A percentile compares a stretch with the other conserved stretches of the same genome.
These are phyloP conservation scores for Medicago truncatula DNA, from an alignment of 306 rosid species.

Conservation along the genomic window DNA sequence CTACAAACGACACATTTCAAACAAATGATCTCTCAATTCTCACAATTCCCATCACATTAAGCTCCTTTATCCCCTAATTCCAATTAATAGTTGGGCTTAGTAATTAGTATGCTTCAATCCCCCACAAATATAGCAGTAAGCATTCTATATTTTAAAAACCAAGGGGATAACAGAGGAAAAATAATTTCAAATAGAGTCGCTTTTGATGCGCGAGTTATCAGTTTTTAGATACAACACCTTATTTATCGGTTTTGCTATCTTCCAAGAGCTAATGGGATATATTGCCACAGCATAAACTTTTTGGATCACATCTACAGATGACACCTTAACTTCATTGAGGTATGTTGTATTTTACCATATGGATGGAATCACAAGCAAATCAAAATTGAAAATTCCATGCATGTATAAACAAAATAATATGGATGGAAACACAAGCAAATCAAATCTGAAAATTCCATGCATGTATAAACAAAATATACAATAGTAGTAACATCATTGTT, in stretches of 20 bases:
- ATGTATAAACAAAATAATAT: conserved; percentile 46
- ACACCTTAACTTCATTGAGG: neutral
- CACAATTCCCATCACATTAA: neutral
- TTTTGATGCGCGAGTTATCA: neutral
- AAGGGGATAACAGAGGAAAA: neutral
- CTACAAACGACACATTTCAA: neutral
- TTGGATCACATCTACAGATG: neutral
- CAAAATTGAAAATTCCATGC: conserved; percentile 29
- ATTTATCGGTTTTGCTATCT: neutral
- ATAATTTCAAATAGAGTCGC: neutral
- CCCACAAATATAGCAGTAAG: neutral
- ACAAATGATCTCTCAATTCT: conserved; percentile 10
- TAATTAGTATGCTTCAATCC: conserved; percentile 7
- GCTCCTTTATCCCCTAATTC: neutral
- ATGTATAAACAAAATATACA: conserved; percentile 52
- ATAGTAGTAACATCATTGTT: conserved; percentile 55
- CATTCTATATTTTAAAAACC: neutral
- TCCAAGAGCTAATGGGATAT: neutral
- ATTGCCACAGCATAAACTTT: neutral
- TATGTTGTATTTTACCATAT: conserved; percentile 21
- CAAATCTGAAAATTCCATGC: conserved; percentile 30
- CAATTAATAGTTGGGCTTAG: neutral
- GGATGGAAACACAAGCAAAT: conserved; percentile 26
- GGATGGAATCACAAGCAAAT: conserved; percentile 25
- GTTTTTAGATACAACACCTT: neutral